Percentiles rank a stretch among this genome's conserved stretches.
phyloP scores from a whole-genome alignment of 1,139 yeast genomes.

The Pichia sp. region DNA sequence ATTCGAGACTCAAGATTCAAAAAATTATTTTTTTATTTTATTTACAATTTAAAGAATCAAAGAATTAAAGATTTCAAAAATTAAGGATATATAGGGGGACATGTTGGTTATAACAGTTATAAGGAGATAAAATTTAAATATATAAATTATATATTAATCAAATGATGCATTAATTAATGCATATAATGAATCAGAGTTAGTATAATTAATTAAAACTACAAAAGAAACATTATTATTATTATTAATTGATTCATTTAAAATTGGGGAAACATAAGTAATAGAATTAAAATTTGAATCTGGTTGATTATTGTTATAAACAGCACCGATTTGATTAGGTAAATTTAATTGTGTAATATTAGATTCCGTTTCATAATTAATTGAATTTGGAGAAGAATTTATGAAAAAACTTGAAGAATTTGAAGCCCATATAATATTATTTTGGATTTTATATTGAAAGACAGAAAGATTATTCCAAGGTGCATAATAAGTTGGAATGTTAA shows the following conservation, averaged over 20 bases:
- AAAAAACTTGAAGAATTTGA: not conserved
- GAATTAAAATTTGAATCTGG: not conserved
- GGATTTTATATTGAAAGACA: not conserved
- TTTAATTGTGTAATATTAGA: not conserved
- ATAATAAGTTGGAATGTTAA: not conserved
- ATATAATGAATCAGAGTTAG: not conserved
- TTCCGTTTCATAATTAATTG: not conserved
- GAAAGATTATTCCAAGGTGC: not conserved
- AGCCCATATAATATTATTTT: not conserved
- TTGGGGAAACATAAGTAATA: constrained; percentile 5
- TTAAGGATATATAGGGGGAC: too few relatives aligned
- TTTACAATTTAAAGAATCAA: too few relatives aligned
- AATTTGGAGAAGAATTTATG: not conserved
- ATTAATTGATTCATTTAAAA: not conserved
- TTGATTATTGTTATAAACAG: not conserved
- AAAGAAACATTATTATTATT: constrained; percentile 5
- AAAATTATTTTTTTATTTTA: too few relatives aligned
- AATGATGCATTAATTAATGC: not conserved
- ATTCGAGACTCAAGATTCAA: too few relatives aligned
- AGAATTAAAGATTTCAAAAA: too few relatives aligned
- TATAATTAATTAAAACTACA: constrained; percentile 3
- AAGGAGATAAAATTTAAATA: too few relatives aligned
- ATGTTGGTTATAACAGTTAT: too few relatives aligned
- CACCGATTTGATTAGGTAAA: not conserved
- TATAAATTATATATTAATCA: not conserved